Conservation (phyloP, 345 rosid genomes). For the Barbarea vulgaris region DNA sequence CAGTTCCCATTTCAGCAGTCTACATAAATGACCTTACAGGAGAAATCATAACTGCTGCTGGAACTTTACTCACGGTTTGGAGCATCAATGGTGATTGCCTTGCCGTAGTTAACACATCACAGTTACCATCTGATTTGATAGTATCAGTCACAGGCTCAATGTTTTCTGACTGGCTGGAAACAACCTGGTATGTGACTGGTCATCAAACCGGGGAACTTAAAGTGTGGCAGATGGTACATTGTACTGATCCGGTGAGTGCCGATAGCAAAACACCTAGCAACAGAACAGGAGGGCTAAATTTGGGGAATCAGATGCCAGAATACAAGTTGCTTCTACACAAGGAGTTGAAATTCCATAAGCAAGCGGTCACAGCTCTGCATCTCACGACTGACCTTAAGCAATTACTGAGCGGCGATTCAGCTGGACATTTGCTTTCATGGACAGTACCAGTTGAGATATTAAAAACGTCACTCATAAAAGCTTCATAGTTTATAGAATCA, state of each 20-base stretch:
- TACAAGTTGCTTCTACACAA: slow-evolving; percentile 72
- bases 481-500: slow-evolving; percentile 8
- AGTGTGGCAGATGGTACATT: slow-evolving; percentile 87
- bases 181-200: slow-evolving; percentile 87
- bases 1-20: slow-evolving; percentile 74
- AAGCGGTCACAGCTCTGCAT: slow-evolving; percentile 78
- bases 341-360: slow-evolving; percentile 76
- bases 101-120: slow-evolving; percentile 74
- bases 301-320: slow-evolving; percentile 59
- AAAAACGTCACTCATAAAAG: slow-evolving; percentile 55
- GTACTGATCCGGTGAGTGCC: slow-evolving; percentile 49
- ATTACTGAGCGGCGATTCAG: slow-evolving; percentile 80
- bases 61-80: slow-evolving; percentile 85
- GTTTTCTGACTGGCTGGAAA: slow-evolving; percentile 85
- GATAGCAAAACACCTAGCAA: slow-evolving; percentile 41
- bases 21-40: slow-evolving; percentile 85
- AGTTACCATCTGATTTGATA: slow-evolving; percentile 81
- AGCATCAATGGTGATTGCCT: slow-evolving; percentile 95
- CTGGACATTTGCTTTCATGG: slow-evolving; percentile 83
- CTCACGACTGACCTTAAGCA: slow-evolving; percentile 78
- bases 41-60: slow-evolving; percentile 89
- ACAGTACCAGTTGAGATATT: slow-evolving; percentile 70
- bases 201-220: slow-evolving; percentile 90
- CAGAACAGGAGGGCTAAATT: slow-evolving; percentile 49
- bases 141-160: slow-evolving; percentile 73